These are phyloP conservation scores for Dalbergia cochinchinensis DNA, from an alignment of 306 rosid genomes.

Conservation along the genomic window DNA sequence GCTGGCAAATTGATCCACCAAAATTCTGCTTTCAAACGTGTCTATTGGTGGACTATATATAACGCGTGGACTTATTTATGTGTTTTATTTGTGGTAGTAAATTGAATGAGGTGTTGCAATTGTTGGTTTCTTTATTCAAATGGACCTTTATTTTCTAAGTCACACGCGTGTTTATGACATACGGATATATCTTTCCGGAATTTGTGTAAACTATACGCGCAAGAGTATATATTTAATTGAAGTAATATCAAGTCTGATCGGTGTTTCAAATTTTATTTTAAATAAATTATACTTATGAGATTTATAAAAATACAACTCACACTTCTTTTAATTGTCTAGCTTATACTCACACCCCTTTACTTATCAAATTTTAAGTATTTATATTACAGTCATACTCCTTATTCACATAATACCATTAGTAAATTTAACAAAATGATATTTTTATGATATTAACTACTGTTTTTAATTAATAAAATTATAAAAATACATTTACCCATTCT, in stretches of 20 bases:
- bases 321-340: too few species aligned
- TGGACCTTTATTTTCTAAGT: slow-evolving; percentile 27
- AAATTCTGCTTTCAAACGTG: slow-evolving; percentile 5
- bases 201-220: neutral
- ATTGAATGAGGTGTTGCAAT: neutral
- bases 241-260: neutral
- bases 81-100: neutral
- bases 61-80: neutral
- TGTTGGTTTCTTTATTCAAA: slow-evolving; percentile 7
- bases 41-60: slow-evolving; percentile 33
- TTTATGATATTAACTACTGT: too few species aligned
- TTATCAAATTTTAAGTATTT: too few species aligned
- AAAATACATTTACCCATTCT: too few species aligned
- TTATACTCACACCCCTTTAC: too few species aligned
- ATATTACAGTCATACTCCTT: too few species aligned
- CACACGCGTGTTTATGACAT: slow-evolving; percentile 17
- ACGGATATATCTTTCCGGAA: neutral
- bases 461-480: too few species aligned
- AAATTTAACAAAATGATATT: too few species aligned
- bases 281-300: too few species aligned
- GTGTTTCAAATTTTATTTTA: neutral
- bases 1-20: slow-evolving; percentile 18
- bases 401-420: too few species aligned
- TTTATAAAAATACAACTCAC: too few species aligned
- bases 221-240: neutral